Conservation (phyloP, 352 stramenopile genomes). For the Globisporangium iwayamae region DNA sequence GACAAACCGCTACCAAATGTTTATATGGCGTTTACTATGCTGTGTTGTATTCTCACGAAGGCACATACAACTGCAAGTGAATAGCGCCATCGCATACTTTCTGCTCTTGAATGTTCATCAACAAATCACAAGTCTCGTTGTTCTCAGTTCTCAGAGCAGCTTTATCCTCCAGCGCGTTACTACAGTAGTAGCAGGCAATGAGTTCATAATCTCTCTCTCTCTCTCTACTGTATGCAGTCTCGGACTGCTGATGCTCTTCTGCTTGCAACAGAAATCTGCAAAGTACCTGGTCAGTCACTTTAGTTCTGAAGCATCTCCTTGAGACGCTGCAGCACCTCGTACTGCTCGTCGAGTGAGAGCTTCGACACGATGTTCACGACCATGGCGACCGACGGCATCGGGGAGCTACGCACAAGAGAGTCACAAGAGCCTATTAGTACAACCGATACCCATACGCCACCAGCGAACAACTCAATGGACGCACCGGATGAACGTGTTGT, state of each 20-base stretch:
- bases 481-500: slow-evolving; percentile 95
- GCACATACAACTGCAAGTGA: too few relatives aligned
- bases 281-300: background rate
- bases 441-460: background rate
- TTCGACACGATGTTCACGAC: slow-evolving; percentile 75
- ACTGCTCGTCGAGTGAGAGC: slow-evolving; percentile 64
- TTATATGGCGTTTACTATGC: too few relatives aligned
- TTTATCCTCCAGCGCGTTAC: background rate
- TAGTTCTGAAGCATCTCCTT: slow-evolving; percentile 56
- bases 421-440: background rate
- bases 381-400: slow-evolving; percentile 53
- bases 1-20: too few relatives aligned
- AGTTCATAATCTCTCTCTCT: background rate
- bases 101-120: too few relatives aligned
- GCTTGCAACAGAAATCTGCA: background rate
- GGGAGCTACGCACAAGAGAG: slow-evolving; percentile 33
- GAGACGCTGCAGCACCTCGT: slow-evolving; percentile 61
- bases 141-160: background rate
- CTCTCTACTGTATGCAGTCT: background rate
- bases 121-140: background rate
- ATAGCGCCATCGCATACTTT: too few relatives aligned
- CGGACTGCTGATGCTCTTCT: background rate
- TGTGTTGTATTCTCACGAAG: too few relatives aligned
- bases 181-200: too few relatives aligned
- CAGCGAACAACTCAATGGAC: slow-evolving; percentile 2